phyloP scores from a whole-genome alignment of 108 stramenopile species.

The Discostella stelligeroides region DNA sequence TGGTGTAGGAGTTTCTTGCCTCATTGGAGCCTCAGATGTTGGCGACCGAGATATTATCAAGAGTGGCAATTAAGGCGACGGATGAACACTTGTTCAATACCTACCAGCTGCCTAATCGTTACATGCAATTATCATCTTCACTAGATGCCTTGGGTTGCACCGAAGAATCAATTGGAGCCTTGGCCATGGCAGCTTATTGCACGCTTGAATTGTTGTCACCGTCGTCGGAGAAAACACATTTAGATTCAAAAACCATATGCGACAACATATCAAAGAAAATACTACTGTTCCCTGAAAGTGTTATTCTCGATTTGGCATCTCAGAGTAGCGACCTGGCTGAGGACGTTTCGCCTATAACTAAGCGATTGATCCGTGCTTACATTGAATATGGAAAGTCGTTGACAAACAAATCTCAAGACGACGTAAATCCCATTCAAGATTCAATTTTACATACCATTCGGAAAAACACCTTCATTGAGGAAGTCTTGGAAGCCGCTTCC shows the following conservation, averaged over 20 bases:
- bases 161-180: constrained; percentile 27
- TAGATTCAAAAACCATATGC: constrained; percentile 4
- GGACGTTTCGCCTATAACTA: constrained; percentile 24
- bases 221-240: neutral
- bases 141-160: constrained; percentile 26
- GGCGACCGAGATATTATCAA: constrained; percentile 32
- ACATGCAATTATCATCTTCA: constrained; percentile 29
- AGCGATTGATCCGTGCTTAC: constrained; percentile 31
- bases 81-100: constrained; percentile 30
- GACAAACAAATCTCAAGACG: neutral
- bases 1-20: constrained; percentile 13
- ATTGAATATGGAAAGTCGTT: constrained; percentile 1
- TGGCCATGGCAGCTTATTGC: constrained; percentile 32
- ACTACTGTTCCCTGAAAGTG: constrained; percentile 34
- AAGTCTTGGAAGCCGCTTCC: constrained; percentile 14
- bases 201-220: constrained; percentile 13
- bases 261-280: constrained; percentile 20
- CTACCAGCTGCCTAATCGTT: constrained; percentile 42
- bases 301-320: constrained; percentile 7
- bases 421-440: neutral
- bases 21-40: constrained; percentile 38
- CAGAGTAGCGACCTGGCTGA: neutral
- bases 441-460: neutral
- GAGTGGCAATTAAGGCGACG: constrained; percentile 24
- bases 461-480: constrained; percentile 26